Evolutionary conservation across 2,329 filamentous ascomycete genomes (phyloP).

Genomic region (Cephalotrichum gorgonifer): DNA sequence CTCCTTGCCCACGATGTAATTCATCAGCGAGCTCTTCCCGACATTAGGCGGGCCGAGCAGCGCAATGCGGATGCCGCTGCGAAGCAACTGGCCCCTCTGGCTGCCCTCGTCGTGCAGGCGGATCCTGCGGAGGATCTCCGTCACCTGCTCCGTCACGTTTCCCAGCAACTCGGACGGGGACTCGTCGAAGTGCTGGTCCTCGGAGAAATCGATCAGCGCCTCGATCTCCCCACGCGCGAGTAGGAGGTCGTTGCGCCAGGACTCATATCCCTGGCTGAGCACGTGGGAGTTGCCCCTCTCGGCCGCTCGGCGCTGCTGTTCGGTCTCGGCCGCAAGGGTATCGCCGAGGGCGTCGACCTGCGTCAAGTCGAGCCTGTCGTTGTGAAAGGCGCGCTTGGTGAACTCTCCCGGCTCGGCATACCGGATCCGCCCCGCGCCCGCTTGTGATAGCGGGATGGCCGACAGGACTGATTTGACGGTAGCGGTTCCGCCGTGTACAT

Average conservation of each 20-base stretch:
- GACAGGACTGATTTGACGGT: conserved; percentile 77
- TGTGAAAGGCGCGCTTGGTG: conserved; percentile 82
- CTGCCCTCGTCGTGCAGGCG: conserved; percentile 64
- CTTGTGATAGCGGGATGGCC: conserved; percentile 53
- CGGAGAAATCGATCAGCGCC: conserved; percentile 91
- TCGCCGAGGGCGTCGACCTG: conserved; percentile 65
- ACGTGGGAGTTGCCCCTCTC: conserved; percentile 65
- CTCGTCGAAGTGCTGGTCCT: conserved; percentile 96
- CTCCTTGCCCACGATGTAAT: conserved; percentile 79
- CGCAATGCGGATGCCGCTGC: conserved; percentile 76
- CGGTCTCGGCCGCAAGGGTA: conserved; percentile 62
- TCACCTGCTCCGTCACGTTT: conserved; percentile 58
- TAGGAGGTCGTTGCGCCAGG: conserved; percentile 68
- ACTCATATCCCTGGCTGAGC: conserved; percentile 67
- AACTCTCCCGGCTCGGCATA: conserved; percentile 96
- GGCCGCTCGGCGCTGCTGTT: conserved; percentile 82
- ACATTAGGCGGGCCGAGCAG: conserved; percentile 87
- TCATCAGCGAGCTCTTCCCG: conserved; percentile 90
- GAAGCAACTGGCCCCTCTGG: conserved; percentile 70
- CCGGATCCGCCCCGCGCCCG: conserved; percentile 40
- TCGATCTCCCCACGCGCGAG: conserved; percentile 84
- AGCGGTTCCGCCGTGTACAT: conserved; percentile 86
- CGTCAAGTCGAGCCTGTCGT: conserved; percentile 73
- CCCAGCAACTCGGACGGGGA: conserved; percentile 60
- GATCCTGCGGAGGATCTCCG: conserved; percentile 51